Evolutionary conservation across 2,329 filamentous ascomycete genomes (phyloP).

Genomic region (Clonostachys sp.): DNA sequence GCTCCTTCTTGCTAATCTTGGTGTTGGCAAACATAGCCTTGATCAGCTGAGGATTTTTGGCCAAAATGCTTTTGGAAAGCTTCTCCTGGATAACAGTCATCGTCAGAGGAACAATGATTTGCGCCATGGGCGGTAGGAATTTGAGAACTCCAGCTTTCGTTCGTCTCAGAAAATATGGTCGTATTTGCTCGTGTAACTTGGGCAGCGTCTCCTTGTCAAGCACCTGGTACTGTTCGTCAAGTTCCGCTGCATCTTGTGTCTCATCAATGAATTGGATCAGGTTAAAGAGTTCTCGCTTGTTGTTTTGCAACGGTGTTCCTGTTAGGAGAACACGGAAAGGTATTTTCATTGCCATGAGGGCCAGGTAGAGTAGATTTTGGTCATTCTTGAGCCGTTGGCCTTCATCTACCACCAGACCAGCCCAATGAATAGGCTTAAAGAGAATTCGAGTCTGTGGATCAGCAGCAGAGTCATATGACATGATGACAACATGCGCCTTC

Average conservation of each 20-base stretch:
- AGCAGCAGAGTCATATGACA: constrained; percentile 86
- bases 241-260: constrained; percentile 58
- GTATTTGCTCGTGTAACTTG: constrained; percentile 77
- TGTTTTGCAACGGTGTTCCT: constrained; percentile 92
- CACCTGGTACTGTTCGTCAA: constrained; percentile 74
- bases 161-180: constrained; percentile 64
- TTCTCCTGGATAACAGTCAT: constrained; percentile 94
- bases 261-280: constrained; percentile 91
- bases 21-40: constrained; percentile 74
- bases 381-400: constrained; percentile 95
- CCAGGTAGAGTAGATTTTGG: constrained; percentile 73
- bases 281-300: constrained; percentile 91
- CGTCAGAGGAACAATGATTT: constrained; percentile 92
- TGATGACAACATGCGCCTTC: constrained; percentile 86
- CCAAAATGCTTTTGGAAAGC: constrained; percentile 87
- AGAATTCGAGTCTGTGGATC: constrained; percentile 63
- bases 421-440: constrained; percentile 74
- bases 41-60: constrained; percentile 85
- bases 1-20: constrained; percentile 64
- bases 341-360: constrained; percentile 67
- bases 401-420: constrained; percentile 87
- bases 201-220: constrained; percentile 79
- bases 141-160: constrained; percentile 90
- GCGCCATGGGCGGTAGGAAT: constrained; percentile 87
- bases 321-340: constrained; percentile 85